These are phyloP conservation scores for Erodium maritimum DNA, from an alignment of 345 rosid species.

Conservation along the genomic window DNA sequence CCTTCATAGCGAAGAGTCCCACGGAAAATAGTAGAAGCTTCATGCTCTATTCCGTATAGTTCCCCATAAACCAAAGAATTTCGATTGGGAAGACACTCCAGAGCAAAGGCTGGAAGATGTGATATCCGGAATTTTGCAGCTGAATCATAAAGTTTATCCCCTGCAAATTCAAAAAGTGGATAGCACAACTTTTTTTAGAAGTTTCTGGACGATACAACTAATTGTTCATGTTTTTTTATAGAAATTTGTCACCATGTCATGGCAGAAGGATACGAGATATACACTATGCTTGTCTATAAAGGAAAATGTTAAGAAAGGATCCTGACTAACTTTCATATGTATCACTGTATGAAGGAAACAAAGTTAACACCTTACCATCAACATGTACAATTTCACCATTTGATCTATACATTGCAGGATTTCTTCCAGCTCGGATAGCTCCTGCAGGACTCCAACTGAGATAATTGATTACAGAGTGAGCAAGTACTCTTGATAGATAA, in stretches of 20 bases:
- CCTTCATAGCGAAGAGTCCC: constrained; percentile 97
- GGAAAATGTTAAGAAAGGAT: neutral
- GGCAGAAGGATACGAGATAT: too few species aligned
- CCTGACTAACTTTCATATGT: neutral
- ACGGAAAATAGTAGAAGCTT: constrained; percentile 80
- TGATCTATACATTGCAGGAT: constrained; percentile 67
- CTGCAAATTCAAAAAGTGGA: constrained; percentile 24
- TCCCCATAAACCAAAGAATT: constrained; percentile 74
- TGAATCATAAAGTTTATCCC: constrained; percentile 66
- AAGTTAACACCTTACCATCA: constrained; percentile 39
- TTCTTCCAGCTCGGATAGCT: constrained; percentile 61
- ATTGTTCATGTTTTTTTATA: neutral
- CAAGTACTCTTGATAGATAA: neutral
- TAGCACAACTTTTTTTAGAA: neutral
- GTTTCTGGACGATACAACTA: neutral
- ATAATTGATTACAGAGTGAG: constrained; percentile 2
- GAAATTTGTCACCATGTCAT: too few species aligned
- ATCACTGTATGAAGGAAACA: neutral
- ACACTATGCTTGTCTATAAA: too few species aligned
- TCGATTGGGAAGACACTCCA: constrained; percentile 86
- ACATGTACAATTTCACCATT: constrained; percentile 42
- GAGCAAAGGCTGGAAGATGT: constrained; percentile 85
- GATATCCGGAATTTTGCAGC: constrained; percentile 48
- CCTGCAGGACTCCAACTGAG: constrained; percentile 96
- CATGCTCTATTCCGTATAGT: constrained; percentile 54